Evolutionary conservation across 352 stramenopile species (phyloP), one percentile per base, ranked within the genome.

Genomic region (Phytopythium oedochilum): DNA sequence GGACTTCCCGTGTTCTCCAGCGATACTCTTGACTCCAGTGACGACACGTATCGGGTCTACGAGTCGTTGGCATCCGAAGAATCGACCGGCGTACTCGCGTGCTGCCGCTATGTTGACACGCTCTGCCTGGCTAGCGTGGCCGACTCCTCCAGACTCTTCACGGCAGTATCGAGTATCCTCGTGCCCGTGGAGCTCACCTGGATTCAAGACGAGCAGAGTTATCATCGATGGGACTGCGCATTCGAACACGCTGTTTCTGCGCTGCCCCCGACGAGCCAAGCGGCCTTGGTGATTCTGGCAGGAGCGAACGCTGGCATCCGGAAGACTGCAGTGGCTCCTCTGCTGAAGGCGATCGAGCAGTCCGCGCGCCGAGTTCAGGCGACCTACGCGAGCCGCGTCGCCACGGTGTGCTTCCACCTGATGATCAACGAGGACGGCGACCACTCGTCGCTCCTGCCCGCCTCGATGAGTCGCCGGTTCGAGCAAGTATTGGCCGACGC

Each of bases 91-190:
- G 45, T 84, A 48, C 56, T 61, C 20, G 59, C 88, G 23, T 91
- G 81, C 53, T 86, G 64, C 53, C 73, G 75, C 11, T 89, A 88
- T 57, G 35, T 90, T n/a, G 62, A 82, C 57, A 67, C 65, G 25
- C 71, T 44, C 17, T 65, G 64, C 39, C 38, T 64, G 8, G 48
- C 54, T 9, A 48, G 32, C 9, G 34, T 63, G 14, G 63, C 42
- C 11, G 38, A 25, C 11, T 20, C 23, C 8, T 38, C 60, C 11
- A 44, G 70, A 31, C 69, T 82, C 39, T 57, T 92, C 17, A 40
- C 64, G 39, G 77, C 71, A 20, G 73, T 70, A 3, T 86, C 75
- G 7, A 69, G 70, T 15, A 62, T 92, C 11, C 35, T 92, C 5
- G 57, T 92, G 1, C 75, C 82, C 9, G 59, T 90, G 38, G 72